These are phyloP conservation scores for Ascocoryne sarcoides DNA, from an alignment of 2,329 filamentous ascomycete species.

Conservation along the genomic window DNA sequence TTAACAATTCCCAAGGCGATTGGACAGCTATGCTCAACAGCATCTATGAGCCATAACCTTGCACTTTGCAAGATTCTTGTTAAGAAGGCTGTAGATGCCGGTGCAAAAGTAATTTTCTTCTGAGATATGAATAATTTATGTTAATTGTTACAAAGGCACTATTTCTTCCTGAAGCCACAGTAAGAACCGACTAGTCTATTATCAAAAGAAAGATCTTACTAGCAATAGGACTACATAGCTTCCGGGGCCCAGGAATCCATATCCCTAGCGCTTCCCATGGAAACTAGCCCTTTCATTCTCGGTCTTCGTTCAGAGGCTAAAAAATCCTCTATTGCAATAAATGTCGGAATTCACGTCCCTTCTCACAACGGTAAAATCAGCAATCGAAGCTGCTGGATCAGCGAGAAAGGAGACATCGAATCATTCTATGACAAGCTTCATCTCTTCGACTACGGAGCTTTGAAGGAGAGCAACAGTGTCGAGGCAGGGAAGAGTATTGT, in stretches of 20 bases:
- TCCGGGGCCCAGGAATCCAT: constrained; percentile 58
- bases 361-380: constrained; percentile 39
- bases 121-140: background rate
- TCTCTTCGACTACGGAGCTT: constrained; percentile 67
- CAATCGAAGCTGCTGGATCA: constrained; percentile 61
- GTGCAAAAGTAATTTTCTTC: constrained; percentile 57
- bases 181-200: constrained; percentile 6
- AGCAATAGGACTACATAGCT: constrained; percentile 58
- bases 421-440: constrained; percentile 79
- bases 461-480: constrained; percentile 58
- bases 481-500: constrained; percentile 57
- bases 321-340: constrained; percentile 58
- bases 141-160: constrained; percentile 45
- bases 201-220: background rate
- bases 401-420: constrained; percentile 47
- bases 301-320: constrained; percentile 64
- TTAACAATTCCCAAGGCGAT: constrained; percentile 75
- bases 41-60: constrained; percentile 70
- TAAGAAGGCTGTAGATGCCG: constrained; percentile 61
- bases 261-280: constrained; percentile 58
- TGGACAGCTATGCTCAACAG: constrained; percentile 82
- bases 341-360: constrained; percentile 81
- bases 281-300: constrained; percentile 62
- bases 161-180: constrained; percentile 77
- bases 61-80: constrained; percentile 66